These are phyloP conservation scores for Trametes meyenii DNA, from an alignment of 768 basidiomycete species.

Conservation along the genomic window DNA sequence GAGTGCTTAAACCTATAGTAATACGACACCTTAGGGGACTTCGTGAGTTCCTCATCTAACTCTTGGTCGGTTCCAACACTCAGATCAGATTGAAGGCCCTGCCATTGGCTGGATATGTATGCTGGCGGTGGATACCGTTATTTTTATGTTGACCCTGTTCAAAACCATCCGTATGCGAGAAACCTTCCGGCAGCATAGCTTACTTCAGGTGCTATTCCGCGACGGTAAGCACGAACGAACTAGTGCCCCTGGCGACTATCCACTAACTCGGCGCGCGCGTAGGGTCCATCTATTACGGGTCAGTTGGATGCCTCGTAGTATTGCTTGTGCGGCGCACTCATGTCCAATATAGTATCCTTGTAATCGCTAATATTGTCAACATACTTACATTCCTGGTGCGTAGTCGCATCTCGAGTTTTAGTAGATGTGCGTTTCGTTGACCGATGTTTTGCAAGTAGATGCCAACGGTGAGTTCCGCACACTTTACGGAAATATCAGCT, in stretches of 20 bases:
- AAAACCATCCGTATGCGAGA: neutral
- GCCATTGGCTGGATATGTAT: slow-evolving; percentile 7
- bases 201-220: slow-evolving; percentile 5
- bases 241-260: neutral
- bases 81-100: neutral
- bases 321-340: neutral
- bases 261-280: neutral
- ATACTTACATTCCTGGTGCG: slow-evolving; percentile 7
- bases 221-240: slow-evolving; percentile 1
- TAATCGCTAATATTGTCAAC: neutral
- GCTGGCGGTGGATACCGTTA: slow-evolving; percentile 3
- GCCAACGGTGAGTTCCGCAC: neutral
- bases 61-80: neutral
- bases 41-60: neutral
- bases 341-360: neutral
- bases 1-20: neutral
- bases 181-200: neutral
- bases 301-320: neutral
- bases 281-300: slow-evolving; percentile 13
- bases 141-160: slow-evolving; percentile 1
- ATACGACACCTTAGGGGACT: neutral
- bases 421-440: neutral
- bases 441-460: neutral
- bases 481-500: neutral
- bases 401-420: neutral